phyloP scores from a whole-genome alignment of 2,329 filamentous ascomycete genomes.

The Neopestalotiopsis clavispora region DNA sequence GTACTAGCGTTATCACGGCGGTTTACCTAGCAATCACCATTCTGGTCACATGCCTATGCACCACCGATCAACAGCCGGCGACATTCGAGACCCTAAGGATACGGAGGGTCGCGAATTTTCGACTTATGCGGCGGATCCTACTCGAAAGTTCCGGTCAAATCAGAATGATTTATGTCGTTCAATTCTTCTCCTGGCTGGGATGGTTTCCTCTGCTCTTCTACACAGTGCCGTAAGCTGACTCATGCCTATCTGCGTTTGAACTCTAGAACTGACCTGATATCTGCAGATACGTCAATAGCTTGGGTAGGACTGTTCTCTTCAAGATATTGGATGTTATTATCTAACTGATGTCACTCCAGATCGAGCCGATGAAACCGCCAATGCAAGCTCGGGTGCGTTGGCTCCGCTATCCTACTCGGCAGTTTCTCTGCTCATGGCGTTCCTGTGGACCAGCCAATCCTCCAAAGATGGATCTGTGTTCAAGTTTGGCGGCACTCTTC shows the following conservation, averaged over 20 bases:
- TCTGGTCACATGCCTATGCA: background rate
- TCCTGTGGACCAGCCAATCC: background rate
- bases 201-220: conserved; percentile 10
- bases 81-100: background rate
- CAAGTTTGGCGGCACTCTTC: background rate
- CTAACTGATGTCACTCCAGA: background rate
- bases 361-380: background rate
- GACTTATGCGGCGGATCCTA: background rate
- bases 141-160: background rate
- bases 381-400: background rate
- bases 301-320: background rate
- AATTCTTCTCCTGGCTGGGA: conserved; percentile 10
- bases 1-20: background rate
- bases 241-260: background rate
- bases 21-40: background rate
- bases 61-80: background rate
- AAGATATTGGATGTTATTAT: too few species aligned
- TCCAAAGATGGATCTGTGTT: background rate
- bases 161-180: background rate
- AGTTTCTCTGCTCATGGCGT: background rate
- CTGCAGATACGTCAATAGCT: background rate
- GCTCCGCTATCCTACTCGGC: background rate
- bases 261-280: background rate
- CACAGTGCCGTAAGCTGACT: conserved; percentile 5
- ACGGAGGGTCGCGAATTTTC: background rate